A percentile compares a stretch with the other conserved stretches of the same genome.
Conservation (phyloP, 331 rosid species). For the Dryas integrifolia region DNA sequence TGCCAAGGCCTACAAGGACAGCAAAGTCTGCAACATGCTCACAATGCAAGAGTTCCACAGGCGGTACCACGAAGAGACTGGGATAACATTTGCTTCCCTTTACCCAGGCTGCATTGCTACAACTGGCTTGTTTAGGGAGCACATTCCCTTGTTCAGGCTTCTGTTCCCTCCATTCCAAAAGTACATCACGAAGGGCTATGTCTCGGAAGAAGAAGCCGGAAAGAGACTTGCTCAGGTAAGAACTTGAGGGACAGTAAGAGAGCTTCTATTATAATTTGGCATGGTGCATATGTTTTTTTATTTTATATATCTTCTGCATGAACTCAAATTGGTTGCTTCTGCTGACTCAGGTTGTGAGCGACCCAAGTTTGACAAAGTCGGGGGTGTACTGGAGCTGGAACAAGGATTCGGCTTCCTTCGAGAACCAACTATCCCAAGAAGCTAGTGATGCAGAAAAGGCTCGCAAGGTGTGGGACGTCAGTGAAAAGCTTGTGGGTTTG, state of each 20-base stretch:
- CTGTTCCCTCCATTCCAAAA: constrained; percentile 97
- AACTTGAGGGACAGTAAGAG: not conserved
- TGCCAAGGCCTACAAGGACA: constrained; percentile 99
- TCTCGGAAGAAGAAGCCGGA: constrained; percentile 91
- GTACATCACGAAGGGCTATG: constrained; percentile 93
- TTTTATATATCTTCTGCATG: not conserved
- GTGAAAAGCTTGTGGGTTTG: constrained; percentile 98
- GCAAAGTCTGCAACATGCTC: constrained; percentile 98
- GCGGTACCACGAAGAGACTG: constrained; percentile 86
- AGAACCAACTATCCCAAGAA: constrained; percentile 85
- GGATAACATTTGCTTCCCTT: constrained; percentile 83
- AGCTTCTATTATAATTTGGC: not conserved
- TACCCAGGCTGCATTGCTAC: constrained; percentile 99
- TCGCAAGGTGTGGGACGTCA: constrained; percentile 88
- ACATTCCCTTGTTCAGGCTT: constrained; percentile 84
- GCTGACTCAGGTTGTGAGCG: constrained; percentile 75
- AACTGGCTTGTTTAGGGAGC: constrained; percentile 94
- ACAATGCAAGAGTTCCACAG: constrained; percentile 92
- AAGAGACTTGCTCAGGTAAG: constrained; percentile 97
- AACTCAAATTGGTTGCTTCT: constrained; percentile 14
- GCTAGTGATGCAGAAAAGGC: constrained; percentile 90
- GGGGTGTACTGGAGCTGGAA: constrained; percentile 99
- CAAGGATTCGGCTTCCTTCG: constrained; percentile 89
- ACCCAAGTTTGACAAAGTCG: constrained; percentile 92
- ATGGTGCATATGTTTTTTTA: constrained; percentile 2